These are phyloP conservation scores for Arachnopeziza araneosa DNA, from an alignment of 2,329 filamentous ascomycete species.

Conservation along the genomic window DNA sequence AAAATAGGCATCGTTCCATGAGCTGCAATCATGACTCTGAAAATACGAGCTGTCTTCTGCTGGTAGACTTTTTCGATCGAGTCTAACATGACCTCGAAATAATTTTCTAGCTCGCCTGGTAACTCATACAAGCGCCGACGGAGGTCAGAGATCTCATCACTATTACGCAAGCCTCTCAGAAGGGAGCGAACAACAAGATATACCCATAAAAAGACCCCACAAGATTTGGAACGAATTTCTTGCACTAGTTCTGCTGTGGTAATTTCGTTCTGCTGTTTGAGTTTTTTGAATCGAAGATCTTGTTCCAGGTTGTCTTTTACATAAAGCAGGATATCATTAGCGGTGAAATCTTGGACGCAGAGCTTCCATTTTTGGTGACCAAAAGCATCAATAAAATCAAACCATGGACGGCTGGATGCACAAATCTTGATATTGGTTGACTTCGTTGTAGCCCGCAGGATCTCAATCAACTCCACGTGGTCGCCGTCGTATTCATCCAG, in stretches of 20 bases:
- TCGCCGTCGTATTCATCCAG: conserved; percentile 18
- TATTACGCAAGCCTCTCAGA: conserved; percentile 6
- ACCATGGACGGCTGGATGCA: conserved; percentile 13
- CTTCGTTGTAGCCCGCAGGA: neutral
- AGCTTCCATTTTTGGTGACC: conserved; percentile 10
- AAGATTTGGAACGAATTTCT: conserved; percentile 5
- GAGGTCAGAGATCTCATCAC: conserved; percentile 1
- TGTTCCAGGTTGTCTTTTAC: neutral
- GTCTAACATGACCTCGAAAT: neutral
- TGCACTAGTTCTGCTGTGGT: neutral
- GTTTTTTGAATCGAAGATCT: neutral
- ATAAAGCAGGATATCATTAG: conserved; percentile 6
- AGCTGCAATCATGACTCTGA: neutral
- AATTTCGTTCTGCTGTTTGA: neutral
- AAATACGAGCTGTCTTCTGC: neutral
- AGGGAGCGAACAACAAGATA: conserved; percentile 9
- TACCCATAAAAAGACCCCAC: conserved; percentile 17
- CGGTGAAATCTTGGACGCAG: conserved; percentile 22
- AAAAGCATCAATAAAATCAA: conserved; percentile 7
- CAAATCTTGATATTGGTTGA: conserved; percentile 13
- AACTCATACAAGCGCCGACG: neutral
- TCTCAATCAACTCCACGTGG: conserved; percentile 2
- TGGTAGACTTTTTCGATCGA: neutral
- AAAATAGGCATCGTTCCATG: neutral
- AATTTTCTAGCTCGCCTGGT: neutral